Evolutionary conservation across 805 yeast genomes (phyloP), one percentile per base, ranked within the genome.

Genomic region (Pichia cabralensis): DNA sequence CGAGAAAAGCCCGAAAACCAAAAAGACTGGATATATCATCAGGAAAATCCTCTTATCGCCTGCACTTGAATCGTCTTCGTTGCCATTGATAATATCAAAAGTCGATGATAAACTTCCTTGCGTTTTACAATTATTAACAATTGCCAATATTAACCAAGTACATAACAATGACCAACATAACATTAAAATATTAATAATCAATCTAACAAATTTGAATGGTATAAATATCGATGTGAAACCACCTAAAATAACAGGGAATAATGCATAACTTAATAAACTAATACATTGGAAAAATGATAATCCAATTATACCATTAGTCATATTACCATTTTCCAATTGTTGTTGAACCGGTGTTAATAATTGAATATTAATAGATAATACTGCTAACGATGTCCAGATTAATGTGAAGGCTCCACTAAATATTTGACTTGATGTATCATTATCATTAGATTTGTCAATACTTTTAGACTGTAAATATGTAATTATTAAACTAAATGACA

Each of bases 221-320:
- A 72, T 42, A 6, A 69, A 50, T 3, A 69, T 56, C 31, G 73
- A 61, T 13, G 67, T 31, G 8, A 71, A 31, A 4, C 66, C 71
- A 4, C 77, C 76, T 8, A 67, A 42, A 2, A 67, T 61, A 19
- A 72, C 60, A 2, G 79, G 79, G 47, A 72, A 72, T 54, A 70
- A 52, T 18, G 74, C 63, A 52, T 73, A 73, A 3, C 76, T 73
- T 11, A 71, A 56, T 19, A 76, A 73, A 49, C 74, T 65, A 21
- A 73, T 57, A 33, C 77, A 72, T 26, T 72, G 71, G 60, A 71
- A 61, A 36, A 71, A 69, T 3, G 75, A 67, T 19, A 73, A 60
- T 25, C 64, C 65, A 21, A 59, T 47, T 4, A 55, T 51, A 8
- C 60, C 61, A 6, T 52, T 43, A 4, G 60, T 48, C 8, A 44